Conservation (phyloP, 2,329 filamentous ascomycete species). For the Fusarium cyanostomum region DNA sequence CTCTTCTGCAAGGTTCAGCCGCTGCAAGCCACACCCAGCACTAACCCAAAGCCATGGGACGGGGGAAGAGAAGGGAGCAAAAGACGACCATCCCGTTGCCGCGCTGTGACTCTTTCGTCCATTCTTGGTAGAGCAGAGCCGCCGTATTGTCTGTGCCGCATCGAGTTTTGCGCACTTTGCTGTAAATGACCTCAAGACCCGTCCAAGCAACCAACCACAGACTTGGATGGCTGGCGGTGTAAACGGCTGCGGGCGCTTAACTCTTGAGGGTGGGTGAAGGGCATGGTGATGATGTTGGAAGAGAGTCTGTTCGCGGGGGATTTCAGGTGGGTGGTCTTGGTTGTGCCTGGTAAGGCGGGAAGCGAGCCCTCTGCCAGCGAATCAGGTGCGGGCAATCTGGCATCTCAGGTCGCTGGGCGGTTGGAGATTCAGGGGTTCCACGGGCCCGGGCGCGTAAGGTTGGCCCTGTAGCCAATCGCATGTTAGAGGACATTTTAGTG, state of each 20-base stretch:
- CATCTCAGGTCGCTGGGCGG: slow-evolving; percentile 3
- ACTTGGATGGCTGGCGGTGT: not conserved
- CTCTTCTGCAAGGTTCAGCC: slow-evolving; percentile 15
- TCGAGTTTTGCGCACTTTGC: not conserved
- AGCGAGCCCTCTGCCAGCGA: not conserved
- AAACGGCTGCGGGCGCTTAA: slow-evolving; percentile 29
- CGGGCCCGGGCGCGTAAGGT: slow-evolving; percentile 19
- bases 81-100: slow-evolving; percentile 4
- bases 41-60: not conserved
- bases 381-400: slow-evolving; percentile 7
- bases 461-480: not conserved
- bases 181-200: not conserved
- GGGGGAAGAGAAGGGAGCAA: not conserved
- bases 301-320: slow-evolving; percentile 12
- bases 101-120: slow-evolving; percentile 11
- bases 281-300: slow-evolving; percentile 9
- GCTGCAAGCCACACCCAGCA: slow-evolving; percentile 2
- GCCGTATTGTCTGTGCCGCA: slow-evolving; percentile 21
- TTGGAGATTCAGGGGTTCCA: slow-evolving; percentile 13
- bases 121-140: slow-evolving; percentile 22
- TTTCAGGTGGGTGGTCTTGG: not conserved
- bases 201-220: slow-evolving; percentile 13
- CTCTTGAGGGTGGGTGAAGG: not conserved
- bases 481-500: not conserved
- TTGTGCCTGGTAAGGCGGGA: slow-evolving; percentile 14